Evolutionary conservation across 768 basidiomycete species (phyloP).

Genomic region (Polyporus arcularius): DNA sequence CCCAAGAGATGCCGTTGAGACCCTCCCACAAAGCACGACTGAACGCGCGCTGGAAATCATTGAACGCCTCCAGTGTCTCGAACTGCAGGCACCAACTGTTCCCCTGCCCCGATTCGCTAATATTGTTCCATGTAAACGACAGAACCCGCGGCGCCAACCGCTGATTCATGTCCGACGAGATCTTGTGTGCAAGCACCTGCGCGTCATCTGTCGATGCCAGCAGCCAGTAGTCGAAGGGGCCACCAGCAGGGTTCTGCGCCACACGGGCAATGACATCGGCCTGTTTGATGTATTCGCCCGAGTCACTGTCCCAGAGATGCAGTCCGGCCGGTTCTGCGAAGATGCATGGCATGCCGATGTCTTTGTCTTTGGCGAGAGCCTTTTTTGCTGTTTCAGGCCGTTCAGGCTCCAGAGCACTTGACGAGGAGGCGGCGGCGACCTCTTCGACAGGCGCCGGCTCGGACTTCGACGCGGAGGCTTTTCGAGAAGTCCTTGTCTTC

Average conservation of each 20-base stretch:
- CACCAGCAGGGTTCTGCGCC: constrained; percentile 41
- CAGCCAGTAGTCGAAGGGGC: constrained; percentile 59
- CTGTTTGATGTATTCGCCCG: constrained; percentile 52
- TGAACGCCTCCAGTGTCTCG: constrained; percentile 52
- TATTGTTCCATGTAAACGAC: constrained; percentile 90
- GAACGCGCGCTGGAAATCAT: constrained; percentile 61
- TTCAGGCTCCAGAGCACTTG: constrained; percentile 1
- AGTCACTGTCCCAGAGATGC: constrained; percentile 60
- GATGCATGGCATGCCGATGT: constrained; percentile 25
- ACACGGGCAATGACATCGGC: constrained; percentile 58
- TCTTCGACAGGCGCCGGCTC: constrained; percentile 17
- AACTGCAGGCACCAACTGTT: constrained; percentile 88
- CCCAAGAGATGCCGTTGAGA: constrained; percentile 70
- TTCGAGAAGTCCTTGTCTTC: constrained; percentile 17
- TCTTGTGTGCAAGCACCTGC: constrained; percentile 58
- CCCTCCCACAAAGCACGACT: constrained; percentile 80
- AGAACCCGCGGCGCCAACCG: constrained; percentile 58
- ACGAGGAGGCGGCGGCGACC: constrained; percentile 17
- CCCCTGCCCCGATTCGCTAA: constrained; percentile 50
- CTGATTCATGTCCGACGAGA: constrained; percentile 71
- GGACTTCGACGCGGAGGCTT: constrained; percentile 17
- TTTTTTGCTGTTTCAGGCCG: constrained; percentile 10
- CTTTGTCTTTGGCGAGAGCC: constrained; percentile 18
- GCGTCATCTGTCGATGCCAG: constrained; percentile 52
- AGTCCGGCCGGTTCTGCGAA: constrained; percentile 53